These are phyloP conservation scores for Aspergillus leporis DNA, from an alignment of 495 filamentous ascomycete genomes.

Conservation along the genomic window DNA sequence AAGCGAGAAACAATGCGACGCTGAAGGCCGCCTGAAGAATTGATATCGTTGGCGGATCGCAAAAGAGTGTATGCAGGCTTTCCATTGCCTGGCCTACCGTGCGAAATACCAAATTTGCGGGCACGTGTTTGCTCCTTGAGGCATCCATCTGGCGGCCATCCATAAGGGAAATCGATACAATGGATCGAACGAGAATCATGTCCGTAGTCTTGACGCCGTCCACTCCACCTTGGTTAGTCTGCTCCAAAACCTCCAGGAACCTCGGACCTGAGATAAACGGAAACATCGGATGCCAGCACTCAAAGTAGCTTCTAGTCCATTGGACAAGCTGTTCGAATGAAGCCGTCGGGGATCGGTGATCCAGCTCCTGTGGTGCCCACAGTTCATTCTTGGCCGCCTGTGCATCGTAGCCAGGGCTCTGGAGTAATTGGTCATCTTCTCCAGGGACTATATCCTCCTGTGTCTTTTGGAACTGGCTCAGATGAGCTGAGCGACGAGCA, in stretches of 20 bases:
- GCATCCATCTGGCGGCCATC: conserved; percentile 30
- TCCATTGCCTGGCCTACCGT: conserved; percentile 39
- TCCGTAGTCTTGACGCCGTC: conserved; percentile 26
- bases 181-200: conserved; percentile 42
- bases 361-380: conserved; percentile 33
- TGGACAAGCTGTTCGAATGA: conserved; percentile 37
- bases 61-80: conserved; percentile 36
- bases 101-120: conserved; percentile 36
- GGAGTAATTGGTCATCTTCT: conserved; percentile 44
- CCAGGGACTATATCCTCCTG: conserved; percentile 43
- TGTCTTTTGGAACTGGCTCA: conserved; percentile 27
- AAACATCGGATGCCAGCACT: conserved; percentile 50
- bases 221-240: conserved; percentile 25
- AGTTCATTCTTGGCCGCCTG: conserved; percentile 20
- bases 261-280: conserved; percentile 47
- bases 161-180: conserved; percentile 46
- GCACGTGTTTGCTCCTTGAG: conserved; percentile 22
- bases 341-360: conserved; percentile 14
- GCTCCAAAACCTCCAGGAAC: conserved; percentile 40
- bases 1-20: conserved; percentile 47
- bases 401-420: conserved; percentile 9
- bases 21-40: conserved; percentile 46
- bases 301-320: conserved; percentile 48
- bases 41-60: conserved; percentile 37
- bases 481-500: conserved; percentile 38